Evolutionary conservation across 768 basidiomycete genomes (phyloP), one percentile per base, ranked within the genome.

Genomic region (Panus rudis): DNA sequence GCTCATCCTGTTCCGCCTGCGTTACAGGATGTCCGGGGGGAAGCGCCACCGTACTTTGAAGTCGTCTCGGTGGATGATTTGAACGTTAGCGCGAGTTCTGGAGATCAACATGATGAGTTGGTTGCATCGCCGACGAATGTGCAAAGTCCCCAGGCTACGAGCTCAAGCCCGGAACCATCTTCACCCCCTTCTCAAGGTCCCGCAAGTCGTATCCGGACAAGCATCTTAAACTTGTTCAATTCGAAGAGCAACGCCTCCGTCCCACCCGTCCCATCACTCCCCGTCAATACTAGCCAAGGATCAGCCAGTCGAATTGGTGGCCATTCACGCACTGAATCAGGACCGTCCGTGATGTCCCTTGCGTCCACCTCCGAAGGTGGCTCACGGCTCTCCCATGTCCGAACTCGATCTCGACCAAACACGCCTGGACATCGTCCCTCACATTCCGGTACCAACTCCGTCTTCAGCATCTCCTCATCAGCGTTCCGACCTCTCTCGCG

Each of bases 11-110:
- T 42, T 22, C 31, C 42, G 46, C 22, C 42, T 6, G n/a, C 21
- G 21, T 30, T 50, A 17, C 49, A 43, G 6, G 61, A 58, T 31
- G 68, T 72, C 7, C 64, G 78, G 48, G 85, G 81, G 19, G 76
- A 78, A 30, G 79, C 81, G 4, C 84, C 85, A 4, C 60, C 83
- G 0, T 88, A 88, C 58, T 75, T 72, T 39, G 82, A 85, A 51
- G 60, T 73, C 31, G 45, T 58, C 30, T 26, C 41, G 5, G 42
- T 72, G 10, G 64, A 73, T 24, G 55, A 61, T 14, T 37, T 52
- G 4, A 27, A 60, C 44, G 40, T 39, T 26, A n/a, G 46, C 7
- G 22, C 49, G 8, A 25, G 31, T 34, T 32, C 35, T 43, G 16
- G 10, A 30, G 28, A 30, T 16, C 10, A 10, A 16, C 10, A 10